Conservation (phyloP, 805 yeast species). For the Saccharomycodes ludwigii region DNA sequence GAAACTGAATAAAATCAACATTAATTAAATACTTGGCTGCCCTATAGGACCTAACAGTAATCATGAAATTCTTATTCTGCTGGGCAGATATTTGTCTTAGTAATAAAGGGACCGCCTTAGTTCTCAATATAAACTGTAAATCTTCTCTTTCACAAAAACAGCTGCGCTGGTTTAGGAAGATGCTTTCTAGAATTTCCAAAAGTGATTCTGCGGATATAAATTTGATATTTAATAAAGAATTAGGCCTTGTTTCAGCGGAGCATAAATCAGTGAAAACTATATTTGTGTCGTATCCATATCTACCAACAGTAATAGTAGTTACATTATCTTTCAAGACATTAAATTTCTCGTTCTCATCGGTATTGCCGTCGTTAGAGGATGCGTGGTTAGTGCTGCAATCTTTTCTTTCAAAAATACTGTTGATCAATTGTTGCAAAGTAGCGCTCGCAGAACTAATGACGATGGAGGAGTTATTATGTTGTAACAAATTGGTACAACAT, state of each 20-base stretch:
- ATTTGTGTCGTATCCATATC: slow-evolving; percentile 56
- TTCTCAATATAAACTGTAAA: slow-evolving; percentile 51
- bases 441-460: slow-evolving; percentile 89
- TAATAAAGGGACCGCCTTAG: slow-evolving; percentile 63
- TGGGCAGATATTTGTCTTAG: slow-evolving; percentile 49
- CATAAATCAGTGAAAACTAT: slow-evolving; percentile 65
- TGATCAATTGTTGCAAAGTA: slow-evolving; percentile 75
- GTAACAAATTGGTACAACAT: slow-evolving; percentile 57
- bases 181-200: slow-evolving; percentile 72
- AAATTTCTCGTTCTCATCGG: slow-evolving; percentile 14
- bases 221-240: slow-evolving; percentile 35
- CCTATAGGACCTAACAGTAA: slow-evolving; percentile 65
- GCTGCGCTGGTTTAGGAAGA: slow-evolving; percentile 48
- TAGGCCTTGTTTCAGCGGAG: slow-evolving; percentile 22
- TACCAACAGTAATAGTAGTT: slow-evolving; percentile 30
- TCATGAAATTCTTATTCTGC: slow-evolving; percentile 44
- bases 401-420: slow-evolving; percentile 69
- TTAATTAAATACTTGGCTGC: slow-evolving; percentile 50
- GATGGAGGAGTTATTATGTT: slow-evolving; percentile 57
- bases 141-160: slow-evolving; percentile 50
- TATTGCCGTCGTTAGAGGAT: slow-evolving; percentile 30
- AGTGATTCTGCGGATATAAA: slow-evolving; percentile 53
- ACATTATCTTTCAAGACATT: slow-evolving; percentile 37
- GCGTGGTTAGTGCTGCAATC: too few relatives aligned
- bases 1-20: slow-evolving; percentile 41